Evolutionary conservation across 768 basidiomycete genomes (phyloP).

Genomic region (Pisolithus albus): DNA sequence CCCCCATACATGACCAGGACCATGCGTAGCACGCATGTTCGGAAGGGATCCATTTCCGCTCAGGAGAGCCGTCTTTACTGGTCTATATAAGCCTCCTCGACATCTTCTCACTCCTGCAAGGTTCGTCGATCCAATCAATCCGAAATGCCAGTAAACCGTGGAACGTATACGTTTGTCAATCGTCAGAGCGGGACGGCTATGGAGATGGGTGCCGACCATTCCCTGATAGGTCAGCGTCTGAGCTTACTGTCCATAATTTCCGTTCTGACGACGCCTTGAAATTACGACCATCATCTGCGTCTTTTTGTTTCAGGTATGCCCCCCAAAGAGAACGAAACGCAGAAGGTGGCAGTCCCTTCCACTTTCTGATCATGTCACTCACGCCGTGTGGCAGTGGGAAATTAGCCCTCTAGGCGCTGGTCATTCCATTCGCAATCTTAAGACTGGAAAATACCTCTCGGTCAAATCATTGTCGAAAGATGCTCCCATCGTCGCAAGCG

Average conservation of each 20-base stretch:
- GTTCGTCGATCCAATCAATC: neutral
- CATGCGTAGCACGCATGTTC: neutral
- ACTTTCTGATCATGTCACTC: neutral
- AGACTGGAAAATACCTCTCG: constrained; percentile 26
- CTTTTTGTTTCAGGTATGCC: constrained; percentile 18
- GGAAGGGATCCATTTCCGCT: neutral
- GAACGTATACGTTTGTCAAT: constrained; percentile 25
- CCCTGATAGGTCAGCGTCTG: constrained; percentile 16
- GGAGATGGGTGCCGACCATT: constrained; percentile 20
- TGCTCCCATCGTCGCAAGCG: constrained; percentile 17
- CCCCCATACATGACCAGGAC: neutral
- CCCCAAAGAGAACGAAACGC: constrained; percentile 21
- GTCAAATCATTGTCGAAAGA: constrained; percentile 21
- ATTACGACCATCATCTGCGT: too few species aligned
- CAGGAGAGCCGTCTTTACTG: neutral
- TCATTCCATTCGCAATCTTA: constrained; percentile 24
- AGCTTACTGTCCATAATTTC: neutral
- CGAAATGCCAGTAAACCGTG: constrained; percentile 22
- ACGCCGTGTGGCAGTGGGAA: constrained; percentile 19
- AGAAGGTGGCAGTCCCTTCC: constrained; percentile 15
- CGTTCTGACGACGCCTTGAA: neutral
- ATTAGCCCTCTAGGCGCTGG: constrained; percentile 24
- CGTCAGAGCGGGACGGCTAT: constrained; percentile 28
- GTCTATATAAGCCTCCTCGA: constrained; percentile 1
- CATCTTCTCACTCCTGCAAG: neutral